A percentile compares a stretch with the other conserved stretches of the same genome.
Evolutionary conservation across 2,329 filamentous ascomycete species (phyloP).

Genomic region (Didymella pinodella): DNA sequence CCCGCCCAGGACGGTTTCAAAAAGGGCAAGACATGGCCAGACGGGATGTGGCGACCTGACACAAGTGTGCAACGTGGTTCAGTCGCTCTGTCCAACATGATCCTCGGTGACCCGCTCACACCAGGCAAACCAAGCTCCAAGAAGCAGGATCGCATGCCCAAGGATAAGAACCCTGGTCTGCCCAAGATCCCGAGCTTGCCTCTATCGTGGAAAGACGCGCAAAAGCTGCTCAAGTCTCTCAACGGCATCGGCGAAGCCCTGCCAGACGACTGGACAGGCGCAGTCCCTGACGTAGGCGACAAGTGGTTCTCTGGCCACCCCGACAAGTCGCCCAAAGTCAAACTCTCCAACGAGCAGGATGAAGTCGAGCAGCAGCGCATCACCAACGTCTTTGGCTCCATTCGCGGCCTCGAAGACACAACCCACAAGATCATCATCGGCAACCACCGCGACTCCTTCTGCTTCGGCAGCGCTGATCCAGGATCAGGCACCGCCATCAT

Average conservation of each 20-base stretch:
- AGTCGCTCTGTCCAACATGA: slow-evolving; percentile 81
- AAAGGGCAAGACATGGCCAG: slow-evolving; percentile 74
- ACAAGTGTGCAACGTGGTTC: slow-evolving; percentile 84
- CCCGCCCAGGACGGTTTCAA: slow-evolving; percentile 83
- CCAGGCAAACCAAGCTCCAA: slow-evolving; percentile 82
- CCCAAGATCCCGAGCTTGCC: slow-evolving; percentile 89
- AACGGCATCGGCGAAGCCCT: slow-evolving; percentile 76
- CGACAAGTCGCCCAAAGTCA: slow-evolving; percentile 74
- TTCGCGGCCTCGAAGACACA: slow-evolving; percentile 82
- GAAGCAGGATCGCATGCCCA: slow-evolving; percentile 70
- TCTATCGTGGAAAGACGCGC: slow-evolving; percentile 87
- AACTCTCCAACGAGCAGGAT: slow-evolving; percentile 85
- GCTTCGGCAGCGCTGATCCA: slow-evolving; percentile 84
- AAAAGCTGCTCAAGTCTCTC: slow-evolving; percentile 77
- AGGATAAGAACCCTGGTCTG: slow-evolving; percentile 75
- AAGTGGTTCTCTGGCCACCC: slow-evolving; percentile 87
- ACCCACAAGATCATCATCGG: slow-evolving; percentile 88
- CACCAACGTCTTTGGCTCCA: slow-evolving; percentile 88
- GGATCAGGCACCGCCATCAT: slow-evolving; percentile 88
- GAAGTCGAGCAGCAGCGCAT: slow-evolving; percentile 83
- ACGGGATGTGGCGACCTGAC: slow-evolving; percentile 79
- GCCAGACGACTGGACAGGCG: slow-evolving; percentile 76
- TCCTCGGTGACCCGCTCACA: slow-evolving; percentile 89
- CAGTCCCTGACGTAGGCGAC: slow-evolving; percentile 71
- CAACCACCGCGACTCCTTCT: slow-evolving; percentile 93